Base-by-base conservation (phyloP, 2,329 filamentous ascomycete genomes). In the Exophiala sp. region DNA sequence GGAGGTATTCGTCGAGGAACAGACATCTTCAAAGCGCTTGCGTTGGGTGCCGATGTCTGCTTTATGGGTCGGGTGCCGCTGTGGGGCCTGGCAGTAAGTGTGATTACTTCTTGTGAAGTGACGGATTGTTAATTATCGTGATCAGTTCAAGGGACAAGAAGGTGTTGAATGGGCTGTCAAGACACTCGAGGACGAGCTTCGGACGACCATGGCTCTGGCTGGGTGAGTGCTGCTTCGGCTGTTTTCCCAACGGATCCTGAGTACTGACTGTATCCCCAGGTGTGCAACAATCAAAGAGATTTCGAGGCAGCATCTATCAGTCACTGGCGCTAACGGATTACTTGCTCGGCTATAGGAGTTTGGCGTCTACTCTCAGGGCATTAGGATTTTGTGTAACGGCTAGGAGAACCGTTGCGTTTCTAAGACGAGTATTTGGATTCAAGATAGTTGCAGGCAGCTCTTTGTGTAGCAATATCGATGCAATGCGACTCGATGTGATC, bases 11-110 rank as follows among this genome's bases (percentile, higher is more conserved):
- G 66, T 2, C 63, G 66, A 1, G 69, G 68, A 0, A 62, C 65
- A 1, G 69, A 71, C 47, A 65, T 71, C 12, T 71, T 71, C 62
- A 70, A 69, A 35, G 69, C 68, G 2, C 34, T 71, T 6, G 69
- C 69, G 8, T 48, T 71, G 20, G 68, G 68, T 0, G 69, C 68
- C 5, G 56, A 61, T 10, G 63, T 60, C 48, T 68, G 65, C 34
- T 70, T 70, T 41, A 49, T 68, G 9, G 69, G 70, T 10, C 44
- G 69, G 12, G 64, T 68, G 29, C 60, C 67, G 1, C 66, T 71
- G 8, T 71, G 68, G 68, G 68, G 68, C 0, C 59, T 70, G 38
- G 68, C 68, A 12, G 43, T 46, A 46, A n/a, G 43, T 18, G 39
- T 42, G 12, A 42, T n/a, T n/a, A n/a, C 39, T 12, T 18, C 39